Evolutionary conservation across 2,329 filamentous ascomycete genomes (phyloP), one percentile per base, ranked within the genome.

Genomic region (Stagonosporopsis tanaceti): DNA sequence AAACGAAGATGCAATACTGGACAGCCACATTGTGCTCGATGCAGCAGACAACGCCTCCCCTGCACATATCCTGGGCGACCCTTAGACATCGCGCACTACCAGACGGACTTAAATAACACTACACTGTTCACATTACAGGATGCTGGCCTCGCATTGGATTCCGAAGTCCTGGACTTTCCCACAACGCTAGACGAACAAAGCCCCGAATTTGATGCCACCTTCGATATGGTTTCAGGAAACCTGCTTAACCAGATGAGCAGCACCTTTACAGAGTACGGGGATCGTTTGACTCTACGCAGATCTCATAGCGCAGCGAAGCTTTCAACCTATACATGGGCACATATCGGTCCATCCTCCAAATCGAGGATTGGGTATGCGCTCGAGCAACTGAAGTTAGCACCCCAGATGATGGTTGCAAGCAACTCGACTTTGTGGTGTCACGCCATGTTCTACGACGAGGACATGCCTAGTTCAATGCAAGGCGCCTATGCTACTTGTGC

Each of bases 1-100:
- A 87, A 87, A 69, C 79, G 85, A 14, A 82, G 81, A 45, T 87
- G 85, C 68, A 82, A 85, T 61, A 79, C 83, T 35, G 78, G 77
- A 17, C 67, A 79, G 14, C 85, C 85, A 2, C 67, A 77, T 12
- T 88, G 85, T 63, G 71, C 79, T 15, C 79, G 85, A 40, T 88
- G 85, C 65, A 67, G 72, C 0, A 79, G 81, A 53, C 79, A 83
- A 27, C 71, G 74, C 1, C 68, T 86, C 1, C 47, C 67, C 0
- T 87, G 85, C 69, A 66, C 76, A 4, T 87, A 86, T 39, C 68
- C 68, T 34, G 52, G 58, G 6, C 59, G 35, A 17, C 22, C 40
- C 1, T 39, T 39, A 8, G 15, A 24, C 14, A 5, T 22, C 14
- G 30, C 70, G 25, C 52, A 71, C 44, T 30, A 62, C 30, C 57